Conservation (phyloP, 2,329 filamentous ascomycete genomes). For the Pseudogymnoascus sp. region DNA sequence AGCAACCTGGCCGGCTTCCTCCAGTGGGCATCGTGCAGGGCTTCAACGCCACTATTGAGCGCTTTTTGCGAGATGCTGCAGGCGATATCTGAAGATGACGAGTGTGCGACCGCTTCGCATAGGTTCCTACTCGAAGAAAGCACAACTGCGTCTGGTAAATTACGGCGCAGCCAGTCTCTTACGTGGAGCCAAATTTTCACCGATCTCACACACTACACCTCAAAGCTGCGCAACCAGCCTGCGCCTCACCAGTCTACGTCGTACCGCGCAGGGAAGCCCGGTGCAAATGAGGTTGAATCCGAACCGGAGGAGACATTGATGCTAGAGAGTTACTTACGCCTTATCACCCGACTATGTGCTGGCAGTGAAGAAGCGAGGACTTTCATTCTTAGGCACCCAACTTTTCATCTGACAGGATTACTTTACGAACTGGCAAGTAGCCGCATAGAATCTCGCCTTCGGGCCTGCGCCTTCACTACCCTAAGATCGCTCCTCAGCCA, state of each 20-base stretch:
- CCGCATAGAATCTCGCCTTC: conserved; percentile 65
- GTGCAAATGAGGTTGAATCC: conserved; percentile 61
- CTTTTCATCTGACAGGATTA: conserved; percentile 63
- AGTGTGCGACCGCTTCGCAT: conserved; percentile 78
- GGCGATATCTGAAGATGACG: conserved; percentile 73
- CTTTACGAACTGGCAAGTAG: conserved; percentile 74
- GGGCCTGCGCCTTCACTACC: conserved; percentile 76
- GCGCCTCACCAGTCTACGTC: conserved; percentile 44
- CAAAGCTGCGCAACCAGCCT: conserved; percentile 68
- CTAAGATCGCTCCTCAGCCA: conserved; percentile 67
- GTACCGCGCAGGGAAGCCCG: conserved; percentile 53
- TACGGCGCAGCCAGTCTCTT: conserved; percentile 74
- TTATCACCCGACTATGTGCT: conserved; percentile 73
- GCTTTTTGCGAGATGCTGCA: conserved; percentile 96
- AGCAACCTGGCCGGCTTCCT: conserved; percentile 91
- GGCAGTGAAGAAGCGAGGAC: conserved; percentile 65
- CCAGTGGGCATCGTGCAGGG: conserved; percentile 91
- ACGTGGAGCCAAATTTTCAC: conserved; percentile 91
- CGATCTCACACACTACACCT: conserved; percentile 78
- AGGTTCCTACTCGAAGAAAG: conserved; percentile 85
- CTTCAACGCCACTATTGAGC: conserved; percentile 90
- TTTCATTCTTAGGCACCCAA: conserved; percentile 60
- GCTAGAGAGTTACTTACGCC: conserved; percentile 85
- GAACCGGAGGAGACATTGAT: conserved; percentile 95
- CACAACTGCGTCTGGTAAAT: conserved; percentile 63